Evolutionary conservation across 768 basidiomycete genomes (phyloP).

Genomic region (Daedaleopsis sinensis): DNA sequence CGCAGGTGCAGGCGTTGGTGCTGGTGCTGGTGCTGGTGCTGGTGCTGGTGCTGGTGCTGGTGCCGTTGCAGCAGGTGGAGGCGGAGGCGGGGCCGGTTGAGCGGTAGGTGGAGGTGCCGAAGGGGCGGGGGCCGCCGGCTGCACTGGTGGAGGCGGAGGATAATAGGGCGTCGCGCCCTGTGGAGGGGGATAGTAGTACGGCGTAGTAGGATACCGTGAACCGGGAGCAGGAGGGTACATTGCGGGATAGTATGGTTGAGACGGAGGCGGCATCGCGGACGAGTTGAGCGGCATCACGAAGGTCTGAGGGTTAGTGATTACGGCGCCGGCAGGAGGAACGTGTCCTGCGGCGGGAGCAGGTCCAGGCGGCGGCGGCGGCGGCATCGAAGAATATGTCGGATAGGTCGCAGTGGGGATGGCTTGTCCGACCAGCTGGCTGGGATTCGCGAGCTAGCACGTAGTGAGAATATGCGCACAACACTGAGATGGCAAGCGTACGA

Average conservation of each 20-base stretch:
- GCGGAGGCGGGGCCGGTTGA: conserved; percentile 6
- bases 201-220: conserved; percentile 58
- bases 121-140: conserved; percentile 32
- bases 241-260: conserved; percentile 44
- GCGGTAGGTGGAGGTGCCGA: conserved; percentile 12
- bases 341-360: conserved; percentile 34
- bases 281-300: conserved; percentile 70
- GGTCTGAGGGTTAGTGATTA: conserved; percentile 72
- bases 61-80: conserved; percentile 21
- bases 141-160: conserved; percentile 23
- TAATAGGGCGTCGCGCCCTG: conserved; percentile 28
- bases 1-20: conserved; percentile 25
- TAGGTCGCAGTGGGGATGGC: conserved; percentile 44
- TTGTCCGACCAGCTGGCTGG: conserved; percentile 64
- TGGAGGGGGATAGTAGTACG: conserved; percentile 63
- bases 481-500: conserved; percentile 48
- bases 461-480: conserved; percentile 10
- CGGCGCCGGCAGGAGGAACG: conserved; percentile 41
- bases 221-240: conserved; percentile 37
- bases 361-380: conserved; percentile 32
- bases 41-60: conserved; percentile 24
- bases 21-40: conserved; percentile 25
- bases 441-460: conserved; percentile 64
- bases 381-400: conserved; percentile 33
- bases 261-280: conserved; percentile 44